Base-by-base conservation (phyloP, 208 protist genomes). In the Leishmania aethiopica region DNA sequence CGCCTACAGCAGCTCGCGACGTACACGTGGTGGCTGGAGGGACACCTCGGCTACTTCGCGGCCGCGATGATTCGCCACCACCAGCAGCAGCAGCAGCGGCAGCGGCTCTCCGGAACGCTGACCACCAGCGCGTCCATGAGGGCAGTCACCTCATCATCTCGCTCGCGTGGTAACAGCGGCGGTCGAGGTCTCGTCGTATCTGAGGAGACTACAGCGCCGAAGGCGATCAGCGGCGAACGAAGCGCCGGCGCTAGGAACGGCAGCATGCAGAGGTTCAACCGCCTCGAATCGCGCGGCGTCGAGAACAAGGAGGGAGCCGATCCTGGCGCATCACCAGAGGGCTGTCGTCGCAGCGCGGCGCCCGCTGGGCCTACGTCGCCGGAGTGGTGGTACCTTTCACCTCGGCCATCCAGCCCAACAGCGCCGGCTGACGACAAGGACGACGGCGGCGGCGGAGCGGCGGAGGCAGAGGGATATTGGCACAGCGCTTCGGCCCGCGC, bases 21-120 rank as follows among this genome's bases (percentile, higher is more conserved):
- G 62, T 94, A 92, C 77, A 86, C 88, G 81, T 79, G 75, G 59
- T 94, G 83, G 82, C 82, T 96, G 45, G 90, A 96, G 72, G 74
- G 79, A 11, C 84, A 94, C 72, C 86, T 94, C 19, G 75, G 80
- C 73, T 53, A 84, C 81, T 88, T 88, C 62, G 79, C 83, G 0
- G 60, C 73, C 55, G 22, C 57, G 8, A 19, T n/a, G 37, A 25
- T 35, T n/a, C n/a, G n/a, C 57, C 53, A 1, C 40, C 40, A 42
- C 40, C 40, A 42, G 3, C 40, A 42, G 40, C 40, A 42, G 40
- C 40, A 74, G 45, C 70, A 77, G 60, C 49, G 51, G 51, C 60
- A 51, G 42, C 75, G 42, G 17, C 57, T 7, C 71, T 42, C 71
- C 51, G 25, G 19, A n/a, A 45, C 73, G 0, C 73, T 64, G n/a